Base-by-base conservation (phyloP, 345 rosid genomes). In the Eucalyptus dawsonii region DNA sequence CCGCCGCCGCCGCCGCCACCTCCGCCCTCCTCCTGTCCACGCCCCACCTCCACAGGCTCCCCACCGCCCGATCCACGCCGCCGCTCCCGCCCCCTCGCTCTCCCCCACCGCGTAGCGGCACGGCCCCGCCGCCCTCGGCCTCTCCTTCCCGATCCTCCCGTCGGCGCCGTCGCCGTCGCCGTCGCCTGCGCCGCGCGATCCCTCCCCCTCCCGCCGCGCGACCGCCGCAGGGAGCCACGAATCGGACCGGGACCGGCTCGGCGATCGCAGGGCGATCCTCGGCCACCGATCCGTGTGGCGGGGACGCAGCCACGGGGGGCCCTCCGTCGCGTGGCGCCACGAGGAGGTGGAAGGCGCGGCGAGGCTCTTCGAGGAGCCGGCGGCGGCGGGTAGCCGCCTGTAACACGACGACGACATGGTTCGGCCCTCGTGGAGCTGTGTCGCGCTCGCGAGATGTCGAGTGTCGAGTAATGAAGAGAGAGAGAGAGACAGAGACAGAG, bases 1-100 rank as follows among this genome's bases (percentile, higher is more conserved):
- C 90, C 86, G 90, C 97, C 90, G 95, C 97, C n/a, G 99, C 99
- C n/a, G 93, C 86, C 86, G 90, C 94, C 88, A 97, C 94, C 91
- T 95, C 95, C 89, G 91, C 89, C 90, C 65, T 89, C 91, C 90
- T 85, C 88, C 27, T 88, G 44, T 81, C 93, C 89, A 58, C 89
- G n/a, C 65, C 65, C 98, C 47, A 96, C 72, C 86, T 93, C 95
- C 91, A 95, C 95, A 87, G 29, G 60, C 65, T 21, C 40, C 86
- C 88, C 88, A 31, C 92, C 91, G 89, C 90, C 91, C 87, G 93
- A 88, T 91, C 80, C 65, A 88, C 83, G 31, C 90, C 89, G 31
- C 86, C 89, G 44, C 83, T 87, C 62, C 89, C 45, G 34, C 92
- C 88, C 88, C 93, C 89, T 83, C 88, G 62, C 89, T 90, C 80